Conservation (phyloP, 73 alveolate species). For the Effrenium voratum region DNA sequence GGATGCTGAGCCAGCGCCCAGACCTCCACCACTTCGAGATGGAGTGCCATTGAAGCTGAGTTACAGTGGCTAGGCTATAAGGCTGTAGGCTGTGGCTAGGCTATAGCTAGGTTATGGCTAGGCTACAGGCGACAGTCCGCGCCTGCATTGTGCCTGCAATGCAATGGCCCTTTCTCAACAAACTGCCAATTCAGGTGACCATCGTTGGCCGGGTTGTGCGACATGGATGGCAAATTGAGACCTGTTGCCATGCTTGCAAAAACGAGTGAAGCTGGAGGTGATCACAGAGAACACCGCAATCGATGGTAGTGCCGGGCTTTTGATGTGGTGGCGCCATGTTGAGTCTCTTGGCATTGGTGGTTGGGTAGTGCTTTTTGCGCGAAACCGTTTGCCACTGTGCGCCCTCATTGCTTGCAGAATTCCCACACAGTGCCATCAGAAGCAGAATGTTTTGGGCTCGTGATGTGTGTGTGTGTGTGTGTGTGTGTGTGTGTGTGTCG, state of each 20-base stretch:
- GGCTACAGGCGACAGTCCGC: too few species aligned
- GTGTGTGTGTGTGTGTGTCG: neutral
- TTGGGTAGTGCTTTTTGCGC: neutral
- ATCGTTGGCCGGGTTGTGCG: constrained; percentile 59
- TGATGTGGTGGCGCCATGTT: constrained; percentile 91
- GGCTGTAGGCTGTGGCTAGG: neutral
- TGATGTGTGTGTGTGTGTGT: neutral
- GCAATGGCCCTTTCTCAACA: too few species aligned
- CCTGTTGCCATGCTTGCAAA: neutral
- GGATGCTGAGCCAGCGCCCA: constrained; percentile 2
- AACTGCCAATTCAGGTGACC: constrained; percentile 10
- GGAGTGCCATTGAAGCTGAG: constrained; percentile 76
- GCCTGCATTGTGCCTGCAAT: too few species aligned
- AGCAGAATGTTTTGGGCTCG: neutral
- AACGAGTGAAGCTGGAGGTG: neutral
- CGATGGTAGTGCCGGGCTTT: constrained; percentile 70
- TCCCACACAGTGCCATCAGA: neutral
- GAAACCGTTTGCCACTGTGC: too few species aligned
- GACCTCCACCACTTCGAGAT: constrained; percentile 76
- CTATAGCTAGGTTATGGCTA: too few species aligned
- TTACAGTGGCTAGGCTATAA: constrained; percentile 15
- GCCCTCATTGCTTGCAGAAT: too few species aligned
- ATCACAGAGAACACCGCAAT: constrained; percentile 69
- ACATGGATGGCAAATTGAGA: neutral
- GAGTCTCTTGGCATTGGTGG: constrained; percentile 13